A percentile compares a stretch with the other conserved stretches of the same genome.
Evolutionary conservation across 768 basidiomycete genomes (phyloP).

Genomic region (Lentinus tigrinus): DNA sequence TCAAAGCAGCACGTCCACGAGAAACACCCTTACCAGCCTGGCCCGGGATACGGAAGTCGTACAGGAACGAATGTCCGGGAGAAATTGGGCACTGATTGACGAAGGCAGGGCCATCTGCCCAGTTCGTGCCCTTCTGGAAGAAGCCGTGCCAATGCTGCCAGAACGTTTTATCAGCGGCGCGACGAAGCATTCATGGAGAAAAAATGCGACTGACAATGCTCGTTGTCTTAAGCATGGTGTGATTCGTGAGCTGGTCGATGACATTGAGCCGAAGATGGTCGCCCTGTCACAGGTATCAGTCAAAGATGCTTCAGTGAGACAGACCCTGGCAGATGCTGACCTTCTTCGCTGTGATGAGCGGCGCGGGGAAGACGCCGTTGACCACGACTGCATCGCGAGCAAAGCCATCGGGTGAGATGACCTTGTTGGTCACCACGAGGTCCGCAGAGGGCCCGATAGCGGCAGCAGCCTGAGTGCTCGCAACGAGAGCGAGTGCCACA

Average conservation of each 20-base stretch:
- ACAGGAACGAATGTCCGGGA: slow-evolving; percentile 36
- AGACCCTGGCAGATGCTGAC: background rate
- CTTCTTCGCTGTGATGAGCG: slow-evolving; percentile 15
- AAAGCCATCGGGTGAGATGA: slow-evolving; percentile 7
- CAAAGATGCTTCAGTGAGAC: background rate
- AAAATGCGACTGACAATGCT: slow-evolving; percentile 1
- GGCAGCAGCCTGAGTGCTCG: background rate
- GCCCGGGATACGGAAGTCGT: slow-evolving; percentile 29
- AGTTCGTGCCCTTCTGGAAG: slow-evolving; percentile 40
- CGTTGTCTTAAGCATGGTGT: slow-evolving; percentile 12
- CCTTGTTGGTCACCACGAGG: slow-evolving; percentile 2
- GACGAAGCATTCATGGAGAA: background rate
- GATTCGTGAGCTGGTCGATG: slow-evolving; percentile 9
- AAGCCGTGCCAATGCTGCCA: slow-evolving; percentile 43
- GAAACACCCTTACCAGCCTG: slow-evolving; percentile 20
- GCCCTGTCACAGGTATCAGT: slow-evolving; percentile 19
- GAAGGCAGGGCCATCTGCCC: slow-evolving; percentile 45
- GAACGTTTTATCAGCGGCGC: background rate
- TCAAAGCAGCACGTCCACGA: background rate
- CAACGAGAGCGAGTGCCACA: background rate
- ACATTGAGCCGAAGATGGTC: slow-evolving; percentile 13
- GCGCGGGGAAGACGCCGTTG: slow-evolving; percentile 10
- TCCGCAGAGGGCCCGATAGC: slow-evolving; percentile 1
- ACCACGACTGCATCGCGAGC: slow-evolving; percentile 8
- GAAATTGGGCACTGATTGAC: slow-evolving; percentile 38